Evolutionary conservation across 257 asterid species (phyloP).

Genomic region (Solanum pennellii): DNA sequence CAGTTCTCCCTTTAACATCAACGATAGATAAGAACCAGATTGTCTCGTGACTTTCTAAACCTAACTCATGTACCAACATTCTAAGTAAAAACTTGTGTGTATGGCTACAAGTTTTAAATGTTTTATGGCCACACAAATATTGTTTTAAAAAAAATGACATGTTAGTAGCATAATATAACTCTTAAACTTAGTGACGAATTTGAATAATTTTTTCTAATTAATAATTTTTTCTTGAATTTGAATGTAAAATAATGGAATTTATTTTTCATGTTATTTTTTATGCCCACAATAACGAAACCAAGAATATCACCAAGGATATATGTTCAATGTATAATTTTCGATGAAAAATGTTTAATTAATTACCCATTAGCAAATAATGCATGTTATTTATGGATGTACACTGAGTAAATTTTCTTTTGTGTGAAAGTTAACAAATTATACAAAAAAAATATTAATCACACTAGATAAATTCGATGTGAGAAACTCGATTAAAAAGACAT

Average conservation of each 20-base stretch:
- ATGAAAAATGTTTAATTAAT: not conserved
- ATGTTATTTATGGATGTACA: not conserved
- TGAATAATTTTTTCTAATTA: too few species aligned
- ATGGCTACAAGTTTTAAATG: not conserved
- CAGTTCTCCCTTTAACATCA: too few species aligned
- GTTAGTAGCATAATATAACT: too few species aligned
- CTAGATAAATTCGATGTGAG: not conserved
- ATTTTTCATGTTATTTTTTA: not conserved
- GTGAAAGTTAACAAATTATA: not conserved
- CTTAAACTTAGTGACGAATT: too few species aligned
- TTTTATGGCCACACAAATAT: not conserved
- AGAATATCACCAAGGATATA: not conserved
- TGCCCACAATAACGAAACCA: not conserved
- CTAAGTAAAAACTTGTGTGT: too few species aligned
- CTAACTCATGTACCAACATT: too few species aligned
- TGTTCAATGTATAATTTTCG: not conserved
- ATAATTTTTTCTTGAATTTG: too few species aligned
- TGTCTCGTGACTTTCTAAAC: too few species aligned
- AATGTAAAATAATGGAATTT: not conserved
- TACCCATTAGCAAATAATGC: not conserved
- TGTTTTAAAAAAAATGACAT: too few species aligned
- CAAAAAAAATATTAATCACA: not conserved
- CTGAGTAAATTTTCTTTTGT: rapidly evolving
- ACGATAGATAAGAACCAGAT: rapidly evolving
- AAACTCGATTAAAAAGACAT: not conserved